Base-by-base conservation (phyloP, 1,139 yeast species). In the Magnusiomyces magnusii region DNA sequence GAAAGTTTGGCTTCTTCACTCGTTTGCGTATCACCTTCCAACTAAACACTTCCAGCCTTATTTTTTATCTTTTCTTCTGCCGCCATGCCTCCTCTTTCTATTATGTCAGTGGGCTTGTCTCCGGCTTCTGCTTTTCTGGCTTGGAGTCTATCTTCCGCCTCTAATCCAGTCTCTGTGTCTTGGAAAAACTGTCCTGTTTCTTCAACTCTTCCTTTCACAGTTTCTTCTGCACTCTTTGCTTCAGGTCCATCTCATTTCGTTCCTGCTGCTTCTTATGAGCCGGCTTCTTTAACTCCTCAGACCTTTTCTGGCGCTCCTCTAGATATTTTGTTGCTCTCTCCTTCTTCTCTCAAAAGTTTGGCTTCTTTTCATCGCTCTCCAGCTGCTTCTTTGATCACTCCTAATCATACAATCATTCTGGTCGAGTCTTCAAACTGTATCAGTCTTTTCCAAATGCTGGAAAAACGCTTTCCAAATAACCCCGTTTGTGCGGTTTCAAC, bases 361-460 rank as follows among this genome's bases (percentile, higher is more conserved):
- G 62, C 61, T 19, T 39, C 59, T 15, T 55, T 58, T 31, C 59
- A 54, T 54, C 47, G 54, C 17, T 24, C 56, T 1, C 21, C 47
- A n/a, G 56, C 59, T 21, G 47, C 58, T 1, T 53, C 60, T 47
- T 59, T 65, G 24, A 60, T 67, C 17, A 56, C 60, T 9, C 64
- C 69, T n/a, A 62, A 66, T 50, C 64, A 65, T 57, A 71, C 74
- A 0, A 57, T 68, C 17, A 62, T 72, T 17, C 57, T 71, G 7
- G 66, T 72, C 17, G 75, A 72, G 15, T 66, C 72, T 36, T 65
- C 67, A 42, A 68, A 74, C 21, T 57, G 60, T 21, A 68, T 71
- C 36, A 68, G 69, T 1, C 56, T 72, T n/a, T 73, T 71, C 60
- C 59, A 63, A 17, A 63, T 68, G 51, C 66, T 72, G 27, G 63